Base-by-base conservation (phyloP, 2,329 filamentous ascomycete species). In the Lachnellula cervina region DNA sequence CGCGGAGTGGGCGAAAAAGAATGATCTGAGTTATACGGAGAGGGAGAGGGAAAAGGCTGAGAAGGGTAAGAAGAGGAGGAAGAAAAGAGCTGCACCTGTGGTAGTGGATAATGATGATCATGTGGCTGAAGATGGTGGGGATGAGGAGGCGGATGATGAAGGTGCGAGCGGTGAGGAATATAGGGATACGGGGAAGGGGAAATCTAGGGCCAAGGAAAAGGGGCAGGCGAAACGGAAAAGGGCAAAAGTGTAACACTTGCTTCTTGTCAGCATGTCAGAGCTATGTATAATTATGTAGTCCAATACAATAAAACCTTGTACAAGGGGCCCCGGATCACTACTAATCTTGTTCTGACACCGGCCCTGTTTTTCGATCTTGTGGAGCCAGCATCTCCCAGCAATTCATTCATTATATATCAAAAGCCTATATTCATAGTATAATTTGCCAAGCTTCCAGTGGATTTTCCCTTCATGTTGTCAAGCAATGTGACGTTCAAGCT, bases 1-100 rank as follows among this genome's bases (percentile, higher is more conserved):
- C n/a, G 58, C 49, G 40, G 63, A 67, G 50, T 70, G 67, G 66
- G 68, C 61, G 17, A 64, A 60, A 58, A 67, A 64, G 52, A 67
- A 69, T 54, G 68, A 70, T 51, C 51, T 67, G 21, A 64, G 66
- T 43, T 61, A 59, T 51, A 66, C 63, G 47, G 64, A 64, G 53
- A 64, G 59, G 48, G 62, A 67, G 57, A 55, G 57, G 52, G 56
- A 54, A 25, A 63, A 64, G 43, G 46, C 28, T 14, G 57, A 49
- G 43, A 62, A 55, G 55, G 60, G 58, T 49, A 55, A 57, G 48
- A 42, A 51, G 13, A 44, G 46, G 23, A 51, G 37, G 49, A 51
- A 21, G 51, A 49, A 32, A 44, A 34, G n/a, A 7, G 34, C 2
- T 28, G 59, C n/a, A 45, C 19, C n/a, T 28, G 51, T 52, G 19